Percentiles rank a stretch among this genome's conserved stretches.
Evolutionary conservation across 345 rosid species (phyloP).

Genomic region (Gossypium anomalum): DNA sequence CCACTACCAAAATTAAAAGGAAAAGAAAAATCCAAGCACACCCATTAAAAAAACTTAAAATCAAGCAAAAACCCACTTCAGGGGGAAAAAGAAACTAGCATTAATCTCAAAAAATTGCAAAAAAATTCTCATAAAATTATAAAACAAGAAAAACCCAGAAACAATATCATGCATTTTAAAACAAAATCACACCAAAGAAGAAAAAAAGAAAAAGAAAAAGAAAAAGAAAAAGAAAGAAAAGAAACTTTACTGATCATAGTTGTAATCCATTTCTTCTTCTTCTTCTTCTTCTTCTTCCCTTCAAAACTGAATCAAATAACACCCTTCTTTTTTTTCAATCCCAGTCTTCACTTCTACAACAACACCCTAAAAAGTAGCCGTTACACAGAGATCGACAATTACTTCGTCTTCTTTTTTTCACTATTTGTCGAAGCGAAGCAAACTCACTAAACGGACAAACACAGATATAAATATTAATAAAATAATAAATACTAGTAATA

Average conservation of each 20-base stretch:
- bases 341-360: not conserved
- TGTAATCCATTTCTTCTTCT: conserved; percentile 7
- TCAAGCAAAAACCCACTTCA: not conserved
- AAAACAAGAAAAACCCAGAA: not conserved
- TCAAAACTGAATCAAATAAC: conserved; percentile 8
- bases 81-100: not conserved
- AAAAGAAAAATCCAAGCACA: not conserved
- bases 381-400: conserved; percentile 14
- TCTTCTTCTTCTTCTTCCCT: not conserved
- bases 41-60: not conserved
- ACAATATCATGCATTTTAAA: conserved; percentile 3
- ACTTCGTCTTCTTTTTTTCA: no score
- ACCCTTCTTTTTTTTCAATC: not conserved
- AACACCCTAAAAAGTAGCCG: conserved; percentile 10
- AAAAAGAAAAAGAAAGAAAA: not conserved
- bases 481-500: no score
- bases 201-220: no score
- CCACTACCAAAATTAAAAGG: not conserved
- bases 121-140: not conserved
- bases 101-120: not conserved
- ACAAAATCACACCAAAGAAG: not conserved
- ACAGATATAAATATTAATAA: not conserved
- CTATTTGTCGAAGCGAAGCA: not conserved
- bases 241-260: conserved; percentile 6
- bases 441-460: not conserved